phyloP scores from a whole-genome alignment of 306 rosid species.

The Cucurbita moschata region DNA sequence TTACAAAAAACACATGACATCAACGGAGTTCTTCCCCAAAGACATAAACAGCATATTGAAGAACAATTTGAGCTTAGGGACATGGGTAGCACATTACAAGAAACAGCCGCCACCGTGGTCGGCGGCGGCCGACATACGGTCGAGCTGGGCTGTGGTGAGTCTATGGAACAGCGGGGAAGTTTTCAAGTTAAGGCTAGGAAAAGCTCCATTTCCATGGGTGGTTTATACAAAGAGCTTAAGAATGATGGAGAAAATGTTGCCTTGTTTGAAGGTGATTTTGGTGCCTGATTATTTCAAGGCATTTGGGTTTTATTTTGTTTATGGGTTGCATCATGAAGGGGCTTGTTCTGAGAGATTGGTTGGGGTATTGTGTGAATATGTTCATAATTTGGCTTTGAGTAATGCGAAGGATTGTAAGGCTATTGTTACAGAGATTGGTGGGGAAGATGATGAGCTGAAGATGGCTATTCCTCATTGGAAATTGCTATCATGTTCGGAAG shows the following conservation, averaged over 20 bases:
- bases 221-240: constrained; percentile 47
- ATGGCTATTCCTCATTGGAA: constrained; percentile 80
- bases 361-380: constrained; percentile 43
- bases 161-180: constrained; percentile 78
- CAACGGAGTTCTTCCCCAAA: constrained; percentile 60
- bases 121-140: constrained; percentile 13
- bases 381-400: constrained; percentile 55
- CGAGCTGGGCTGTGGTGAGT: constrained; percentile 74
- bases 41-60: constrained; percentile 51
- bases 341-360: constrained; percentile 61
- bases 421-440: constrained; percentile 71
- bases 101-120: constrained; percentile 15
- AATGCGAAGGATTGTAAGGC: constrained; percentile 39
- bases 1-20: constrained; percentile 51
- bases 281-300: constrained; percentile 60
- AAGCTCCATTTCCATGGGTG: constrained; percentile 57
- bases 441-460: constrained; percentile 33
- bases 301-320: constrained; percentile 84
- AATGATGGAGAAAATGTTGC: constrained; percentile 53
- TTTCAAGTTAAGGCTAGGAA: constrained; percentile 56
- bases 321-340: constrained; percentile 61
- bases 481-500: constrained; percentile 57
- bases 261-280: constrained; percentile 51
- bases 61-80: constrained; percentile 70
- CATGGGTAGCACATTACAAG: constrained; percentile 70